Conservation (phyloP, 1,284 basidiomycete species). For the Cystobasidiaceae sp. region DNA sequence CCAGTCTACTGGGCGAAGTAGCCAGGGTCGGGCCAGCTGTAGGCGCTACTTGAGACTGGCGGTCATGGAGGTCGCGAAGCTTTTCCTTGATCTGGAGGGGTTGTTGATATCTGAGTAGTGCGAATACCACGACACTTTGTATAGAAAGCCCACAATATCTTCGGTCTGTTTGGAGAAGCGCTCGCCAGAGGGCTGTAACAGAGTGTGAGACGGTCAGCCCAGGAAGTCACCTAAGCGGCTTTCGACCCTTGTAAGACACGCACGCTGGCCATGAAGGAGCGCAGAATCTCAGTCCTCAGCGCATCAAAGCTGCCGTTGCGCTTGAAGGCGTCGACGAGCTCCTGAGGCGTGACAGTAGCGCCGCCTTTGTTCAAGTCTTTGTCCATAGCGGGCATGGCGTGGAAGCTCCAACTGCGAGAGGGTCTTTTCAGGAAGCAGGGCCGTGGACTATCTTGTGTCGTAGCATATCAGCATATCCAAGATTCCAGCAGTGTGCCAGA, state of each 20-base stretch:
- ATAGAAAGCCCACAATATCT: conserved; percentile 5
- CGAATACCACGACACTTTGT: neutral
- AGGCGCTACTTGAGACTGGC: neutral
- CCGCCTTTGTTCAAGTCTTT: neutral
- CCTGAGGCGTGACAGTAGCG: neutral
- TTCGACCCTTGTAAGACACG: neutral
- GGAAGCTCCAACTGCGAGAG: no score
- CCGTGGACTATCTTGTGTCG: no score
- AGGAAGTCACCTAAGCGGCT: neutral
- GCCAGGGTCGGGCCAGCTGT: neutral
- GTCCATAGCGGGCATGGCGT: neutral
- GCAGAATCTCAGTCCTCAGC: neutral
- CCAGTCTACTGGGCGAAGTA: neutral
- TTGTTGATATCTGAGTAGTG: neutral
- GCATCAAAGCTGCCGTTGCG: conserved; percentile 18
- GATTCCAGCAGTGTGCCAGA: no score
- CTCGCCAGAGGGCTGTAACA: conserved; percentile 9
- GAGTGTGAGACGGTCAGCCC: neutral
- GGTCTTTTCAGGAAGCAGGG: no score
- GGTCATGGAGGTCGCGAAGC: neutral
- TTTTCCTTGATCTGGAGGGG: neutral
- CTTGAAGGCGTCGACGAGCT: conserved; percentile 23
- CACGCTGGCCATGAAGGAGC: conserved; percentile 10
- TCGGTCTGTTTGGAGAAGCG: conserved; percentile 3
- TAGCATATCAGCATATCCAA: no score